Base-by-base conservation (phyloP, 768 basidiomycete genomes). In the Chalciporus pseudorubinellus region DNA sequence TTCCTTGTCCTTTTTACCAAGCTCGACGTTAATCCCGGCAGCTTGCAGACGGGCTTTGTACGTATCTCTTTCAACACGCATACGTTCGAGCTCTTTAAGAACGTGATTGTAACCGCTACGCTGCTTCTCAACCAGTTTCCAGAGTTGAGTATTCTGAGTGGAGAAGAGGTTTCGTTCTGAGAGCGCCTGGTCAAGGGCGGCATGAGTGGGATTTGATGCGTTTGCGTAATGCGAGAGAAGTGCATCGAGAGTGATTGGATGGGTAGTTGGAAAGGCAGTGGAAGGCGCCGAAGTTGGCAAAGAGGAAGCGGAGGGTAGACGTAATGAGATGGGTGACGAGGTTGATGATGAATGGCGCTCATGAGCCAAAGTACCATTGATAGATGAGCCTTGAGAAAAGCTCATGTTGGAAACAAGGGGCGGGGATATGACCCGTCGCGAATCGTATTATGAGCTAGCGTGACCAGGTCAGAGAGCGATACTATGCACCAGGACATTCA, bases 71-170 rank as follows among this genome's bases (percentile, higher is more conserved):
- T 95, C 93, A 11, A 74, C 74, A 13, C 93, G 78, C 45, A 95
- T 80, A 48, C 93, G 82, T 58, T 95, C 92, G 39, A 92, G 77
- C 60, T 95, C 92, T 71, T 89, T 89, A 66, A 87, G 74, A 49
- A 91, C 81, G 50, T 87, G 83, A 53, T 80, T 82, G 64, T 89
- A 89, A n/a, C 84, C 89, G 19, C 81, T 70, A 49, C 91, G 81
- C 68, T 94, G 91, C 67, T 93, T 95, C 77, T 95, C 92, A 64
- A 95, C 86, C 56, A 95, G 79, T 69, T 94, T 95, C 94, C 94
- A 95, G 19, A 95, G 82, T 71, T 95, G 92, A 14, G 84, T 73
- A 66, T 95, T 95, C 74, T 95, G 93, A 4, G 82, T 70, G 11
- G 87, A 81, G 44, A 94, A 81, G 36, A 74, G 70, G 63, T 95